These are phyloP conservation scores for Limonium bicolor DNA, from an alignment of 148 eudicot species.

Conservation along the genomic window DNA sequence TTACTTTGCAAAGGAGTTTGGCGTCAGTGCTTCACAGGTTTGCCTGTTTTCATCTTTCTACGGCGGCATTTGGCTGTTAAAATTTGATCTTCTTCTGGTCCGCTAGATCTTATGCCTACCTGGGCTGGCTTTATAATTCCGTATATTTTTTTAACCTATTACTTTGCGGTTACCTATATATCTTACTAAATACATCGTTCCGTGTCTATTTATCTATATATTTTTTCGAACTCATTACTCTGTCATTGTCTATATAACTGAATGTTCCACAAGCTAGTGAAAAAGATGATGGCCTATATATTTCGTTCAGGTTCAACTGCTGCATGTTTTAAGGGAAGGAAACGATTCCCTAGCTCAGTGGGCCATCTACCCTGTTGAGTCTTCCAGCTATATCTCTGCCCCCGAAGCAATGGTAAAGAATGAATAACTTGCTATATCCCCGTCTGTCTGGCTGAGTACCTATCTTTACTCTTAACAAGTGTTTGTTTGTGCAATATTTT, in stretches of 20 bases:
- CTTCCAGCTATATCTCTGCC: constrained; percentile 30
- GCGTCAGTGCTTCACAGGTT: constrained; percentile 46
- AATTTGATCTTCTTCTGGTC: too few relatives aligned
- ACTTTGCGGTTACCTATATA: not conserved
- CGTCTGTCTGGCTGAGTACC: not conserved
- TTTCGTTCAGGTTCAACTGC: constrained; percentile 27
- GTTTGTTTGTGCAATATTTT: not conserved
- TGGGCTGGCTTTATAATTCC: too few relatives aligned
- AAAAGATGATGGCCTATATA: not conserved
- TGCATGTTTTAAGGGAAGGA: constrained; percentile 26
- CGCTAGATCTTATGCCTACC: too few relatives aligned
- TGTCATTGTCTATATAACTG: not conserved
- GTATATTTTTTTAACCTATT: not conserved
- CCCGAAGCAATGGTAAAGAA: constrained; percentile 29
- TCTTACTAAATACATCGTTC: not conserved
- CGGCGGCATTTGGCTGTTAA: not conserved
- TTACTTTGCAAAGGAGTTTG: constrained; percentile 30
- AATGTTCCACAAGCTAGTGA: not conserved
- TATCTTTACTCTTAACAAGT: not conserved
- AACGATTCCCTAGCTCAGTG: constrained; percentile 31
- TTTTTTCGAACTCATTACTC: not conserved
- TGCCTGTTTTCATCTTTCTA: not conserved
- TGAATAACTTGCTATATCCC: too few relatives aligned
- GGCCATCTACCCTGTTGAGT: constrained; percentile 34
- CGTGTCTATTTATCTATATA: not conserved